Percentiles rank a stretch among this genome's conserved stretches.
These are phyloP conservation scores for Zarea fungicola DNA, from an alignment of 2,329 filamentous ascomycete species.

Conservation along the genomic window DNA sequence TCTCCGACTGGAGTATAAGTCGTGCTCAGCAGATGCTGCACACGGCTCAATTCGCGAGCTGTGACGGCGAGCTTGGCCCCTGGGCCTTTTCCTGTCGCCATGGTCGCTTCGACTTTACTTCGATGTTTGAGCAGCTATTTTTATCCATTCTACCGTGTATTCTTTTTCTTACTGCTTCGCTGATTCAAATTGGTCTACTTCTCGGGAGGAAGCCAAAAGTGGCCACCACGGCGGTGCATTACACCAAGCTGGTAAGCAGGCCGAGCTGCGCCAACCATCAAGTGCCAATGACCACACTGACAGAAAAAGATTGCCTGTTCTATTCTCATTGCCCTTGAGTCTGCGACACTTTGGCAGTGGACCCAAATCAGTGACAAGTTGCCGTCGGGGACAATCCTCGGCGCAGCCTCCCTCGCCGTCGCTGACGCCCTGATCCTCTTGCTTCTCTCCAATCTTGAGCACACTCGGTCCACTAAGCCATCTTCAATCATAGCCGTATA, in stretches of 20 bases:
- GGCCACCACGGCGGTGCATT: no score
- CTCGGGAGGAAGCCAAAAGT: neutral
- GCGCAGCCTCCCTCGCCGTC: slow-evolving; percentile 23
- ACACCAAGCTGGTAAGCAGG: neutral
- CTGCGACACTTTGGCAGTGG: neutral
- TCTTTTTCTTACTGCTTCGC: neutral
- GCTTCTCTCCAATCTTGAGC: slow-evolving; percentile 26
- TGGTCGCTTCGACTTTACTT: neutral
- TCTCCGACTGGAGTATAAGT: no score
- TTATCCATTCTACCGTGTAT: neutral
- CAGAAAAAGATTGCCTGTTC: neutral
- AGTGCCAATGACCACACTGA: neutral
- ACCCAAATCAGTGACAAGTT: neutral
- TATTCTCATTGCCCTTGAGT: neutral
- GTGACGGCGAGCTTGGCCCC: neutral
- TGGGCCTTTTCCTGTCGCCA: neutral
- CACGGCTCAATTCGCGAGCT: neutral
- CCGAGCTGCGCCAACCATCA: neutral
- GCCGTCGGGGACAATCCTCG: neutral
- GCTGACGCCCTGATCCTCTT: slow-evolving; percentile 20
- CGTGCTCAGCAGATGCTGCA: no score
- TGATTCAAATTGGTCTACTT: neutral
- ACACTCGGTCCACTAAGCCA: slow-evolving; percentile 30
- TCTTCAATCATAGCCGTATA: slow-evolving; percentile 34
- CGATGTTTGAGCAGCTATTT: neutral